These are phyloP conservation scores for Pseudofabraea citricarpa DNA, from an alignment of 2,329 filamentous ascomycete species.

Conservation along the genomic window DNA sequence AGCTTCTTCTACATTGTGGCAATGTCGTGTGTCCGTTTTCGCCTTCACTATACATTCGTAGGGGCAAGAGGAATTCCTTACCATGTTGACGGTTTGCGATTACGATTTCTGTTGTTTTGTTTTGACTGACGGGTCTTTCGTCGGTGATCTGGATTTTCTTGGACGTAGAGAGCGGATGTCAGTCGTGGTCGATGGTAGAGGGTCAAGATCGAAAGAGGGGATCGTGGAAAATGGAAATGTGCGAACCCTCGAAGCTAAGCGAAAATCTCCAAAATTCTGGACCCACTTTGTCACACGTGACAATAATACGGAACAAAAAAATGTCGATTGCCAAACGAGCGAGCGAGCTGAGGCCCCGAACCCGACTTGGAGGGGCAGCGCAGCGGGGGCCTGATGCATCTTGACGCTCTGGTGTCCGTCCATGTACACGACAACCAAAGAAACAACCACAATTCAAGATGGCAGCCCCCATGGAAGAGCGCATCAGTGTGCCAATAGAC, in stretches of 20 bases:
- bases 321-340: no score
- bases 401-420: no score
- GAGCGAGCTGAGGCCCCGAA: no score
- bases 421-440: no score
- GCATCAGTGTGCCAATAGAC: slow-evolving; percentile 78
- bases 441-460: no score
- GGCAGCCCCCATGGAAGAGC: slow-evolving; percentile 58
- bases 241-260: slow-evolving; percentile 6
- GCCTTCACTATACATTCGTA: slow-evolving; percentile 13
- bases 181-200: slow-evolving; percentile 29
- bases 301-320: no score
- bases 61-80: slow-evolving; percentile 40
- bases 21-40: slow-evolving; percentile 24
- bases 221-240: slow-evolving; percentile 9
- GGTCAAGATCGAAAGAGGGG: slow-evolving; percentile 10
- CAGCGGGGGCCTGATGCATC: no score
- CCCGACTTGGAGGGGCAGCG: no score
- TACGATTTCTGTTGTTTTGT: slow-evolving; percentile 27
- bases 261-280: no score
- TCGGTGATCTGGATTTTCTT: slow-evolving; percentile 21
- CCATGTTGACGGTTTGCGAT: slow-evolving; percentile 62
- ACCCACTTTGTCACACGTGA: neutral
- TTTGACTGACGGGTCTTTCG: slow-evolving; percentile 30
- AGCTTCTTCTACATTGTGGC: no score
- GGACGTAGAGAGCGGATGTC: slow-evolving; percentile 30